Conservation (phyloP, 768 basidiomycete genomes). For the Amanita fuliginea region DNA sequence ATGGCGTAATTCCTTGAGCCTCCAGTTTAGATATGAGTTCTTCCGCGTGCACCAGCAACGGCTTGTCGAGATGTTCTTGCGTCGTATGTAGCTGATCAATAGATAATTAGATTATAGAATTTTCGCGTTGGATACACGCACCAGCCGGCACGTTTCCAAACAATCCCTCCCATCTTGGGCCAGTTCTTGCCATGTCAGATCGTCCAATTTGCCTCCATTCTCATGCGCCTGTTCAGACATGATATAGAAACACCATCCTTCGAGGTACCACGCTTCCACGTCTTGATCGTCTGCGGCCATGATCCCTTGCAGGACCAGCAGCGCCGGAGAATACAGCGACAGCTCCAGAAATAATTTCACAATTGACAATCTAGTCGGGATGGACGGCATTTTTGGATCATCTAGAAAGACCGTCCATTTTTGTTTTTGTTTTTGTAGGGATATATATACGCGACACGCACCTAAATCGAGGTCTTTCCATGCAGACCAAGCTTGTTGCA, state of each 20-base stretch:
- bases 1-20: conserved; percentile 50
- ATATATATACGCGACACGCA: conserved; percentile 7
- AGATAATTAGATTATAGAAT: conserved; percentile 4
- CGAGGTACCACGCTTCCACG: conserved; percentile 89
- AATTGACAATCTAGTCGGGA: conserved; percentile 60
- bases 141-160: conserved; percentile 73
- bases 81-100: conserved; percentile 48
- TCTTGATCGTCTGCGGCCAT: conserved; percentile 77
- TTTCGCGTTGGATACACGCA: conserved; percentile 21
- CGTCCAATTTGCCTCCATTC: conserved; percentile 35
- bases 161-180: conserved; percentile 71
- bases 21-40: conserved; percentile 68
- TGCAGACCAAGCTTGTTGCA: conserved; percentile 55
- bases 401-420: conserved; percentile 26
- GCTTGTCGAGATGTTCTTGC: conserved; percentile 66
- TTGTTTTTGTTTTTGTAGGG: background rate
- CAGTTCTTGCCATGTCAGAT: conserved; percentile 66
- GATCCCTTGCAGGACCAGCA: conserved; percentile 67
- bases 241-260: conserved; percentile 89
- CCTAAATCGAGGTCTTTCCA: conserved; percentile 62
- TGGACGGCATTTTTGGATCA: conserved; percentile 56
- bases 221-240: conserved; percentile 66
- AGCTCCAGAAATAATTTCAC: conserved; percentile 82
- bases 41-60: conserved; percentile 61
- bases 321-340: conserved; percentile 54